Evolutionary conservation across 2,329 filamentous ascomycete species (phyloP), one percentile per base, ranked within the genome.

Genomic region (Penicillium sp.): DNA sequence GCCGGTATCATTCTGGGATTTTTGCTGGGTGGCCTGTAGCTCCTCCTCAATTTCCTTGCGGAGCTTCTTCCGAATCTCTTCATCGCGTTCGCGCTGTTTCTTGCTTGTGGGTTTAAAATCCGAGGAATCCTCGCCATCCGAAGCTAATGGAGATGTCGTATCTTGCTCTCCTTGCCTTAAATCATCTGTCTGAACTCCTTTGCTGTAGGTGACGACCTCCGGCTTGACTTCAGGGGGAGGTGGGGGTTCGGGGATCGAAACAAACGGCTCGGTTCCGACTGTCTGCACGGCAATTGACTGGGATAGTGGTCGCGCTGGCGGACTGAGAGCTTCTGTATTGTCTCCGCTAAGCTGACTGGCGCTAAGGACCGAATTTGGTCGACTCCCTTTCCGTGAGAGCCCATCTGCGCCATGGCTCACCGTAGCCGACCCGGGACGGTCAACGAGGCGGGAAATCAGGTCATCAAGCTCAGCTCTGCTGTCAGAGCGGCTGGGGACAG

Each of bases 131-230:
- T 90, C 90, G 31, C 84, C 83, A 31, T 93, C 90, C 26, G 86
- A 84, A 31, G 86, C 86, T 8, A 87, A 84, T 52, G 84, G 83
- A 1, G 84, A 79, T 35, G 84, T 26, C 26, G 26, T 82, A 38
- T 83, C 80, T 30, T 85, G 80, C 60, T 83, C 80, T 5, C 83
- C 81, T 7, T 79, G 78, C 19, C 84, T 82, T 87, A 91, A 91
- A 65, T 90, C 88, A 71, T 90, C 88, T 17, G 95, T 97, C 78
- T 99, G 96, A 23, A 98, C 93, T 60, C 89, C 93, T 81, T 97
- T 98, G 84, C 91, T 98, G 83, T 99, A 99, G 57, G 93, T 96
- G 73, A 96, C 93, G 63, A 96, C 84, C 77, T 99, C 95, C 67
- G 81, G 81, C 69, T 81, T 83, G 56, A 78, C 74, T 66, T 83